A percentile compares a stretch with the other conserved stretches of the same genome.
Evolutionary conservation across 257 asterid species (phyloP).

Genomic region (Euphrasia confusa): DNA sequence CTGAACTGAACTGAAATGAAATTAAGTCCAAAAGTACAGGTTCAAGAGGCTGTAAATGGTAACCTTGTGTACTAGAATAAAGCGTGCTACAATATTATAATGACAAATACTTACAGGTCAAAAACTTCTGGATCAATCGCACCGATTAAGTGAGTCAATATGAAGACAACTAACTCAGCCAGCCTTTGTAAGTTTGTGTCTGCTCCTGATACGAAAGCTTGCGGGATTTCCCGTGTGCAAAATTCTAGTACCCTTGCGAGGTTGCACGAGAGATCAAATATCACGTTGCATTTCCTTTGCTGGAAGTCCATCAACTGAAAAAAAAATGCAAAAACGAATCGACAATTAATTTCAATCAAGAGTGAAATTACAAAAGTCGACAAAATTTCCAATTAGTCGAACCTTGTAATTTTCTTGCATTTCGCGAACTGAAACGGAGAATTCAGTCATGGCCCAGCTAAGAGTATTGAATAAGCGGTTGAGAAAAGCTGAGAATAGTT

Average conservation of each 20-base stretch:
- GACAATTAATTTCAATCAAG: constrained; percentile 17
- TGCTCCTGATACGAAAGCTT: constrained; percentile 66
- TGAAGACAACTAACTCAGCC: constrained; percentile 78
- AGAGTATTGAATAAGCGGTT: constrained; percentile 82
- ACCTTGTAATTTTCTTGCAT: constrained; percentile 96
- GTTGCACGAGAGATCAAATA: constrained; percentile 89
- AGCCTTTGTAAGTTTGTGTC: constrained; percentile 85
- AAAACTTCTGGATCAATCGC: constrained; percentile 73
- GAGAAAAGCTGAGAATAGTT: constrained; percentile 78
- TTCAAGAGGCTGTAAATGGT: background rate
- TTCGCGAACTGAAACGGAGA: constrained; percentile 84
- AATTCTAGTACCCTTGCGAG: constrained; percentile 88
- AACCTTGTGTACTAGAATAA: background rate
- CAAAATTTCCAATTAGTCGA: background rate
- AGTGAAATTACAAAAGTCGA: background rate
- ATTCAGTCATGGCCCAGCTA: constrained; percentile 98
- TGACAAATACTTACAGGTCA: constrained; percentile 60
- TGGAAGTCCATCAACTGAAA: constrained; percentile 78
- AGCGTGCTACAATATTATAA: background rate
- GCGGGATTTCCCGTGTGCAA: constrained; percentile 82
- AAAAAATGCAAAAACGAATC: constrained; percentile 35
- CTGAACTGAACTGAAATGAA: no score
- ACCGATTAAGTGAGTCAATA: constrained; percentile 67
- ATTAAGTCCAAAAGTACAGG: no score
- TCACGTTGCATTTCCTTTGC: constrained; percentile 78